Conservation (phyloP, 768 basidiomycete genomes). For the Tricholoma terreum region DNA sequence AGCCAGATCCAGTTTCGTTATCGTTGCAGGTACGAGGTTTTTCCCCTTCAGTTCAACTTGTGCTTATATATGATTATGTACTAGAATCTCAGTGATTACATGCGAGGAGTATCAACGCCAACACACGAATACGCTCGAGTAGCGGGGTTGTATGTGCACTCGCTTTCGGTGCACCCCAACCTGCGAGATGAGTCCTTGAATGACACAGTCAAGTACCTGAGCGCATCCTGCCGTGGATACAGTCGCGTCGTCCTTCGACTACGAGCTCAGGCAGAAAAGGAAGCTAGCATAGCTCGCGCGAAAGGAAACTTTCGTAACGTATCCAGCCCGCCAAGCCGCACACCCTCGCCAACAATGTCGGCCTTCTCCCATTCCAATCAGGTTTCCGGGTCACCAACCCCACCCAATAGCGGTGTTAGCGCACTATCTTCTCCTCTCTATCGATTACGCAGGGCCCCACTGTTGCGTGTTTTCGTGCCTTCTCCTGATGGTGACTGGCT, state of each 20-base stretch:
- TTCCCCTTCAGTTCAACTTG: background rate
- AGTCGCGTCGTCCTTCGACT: slow-evolving; percentile 77
- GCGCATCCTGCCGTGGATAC: slow-evolving; percentile 69
- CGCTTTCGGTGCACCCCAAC: slow-evolving; percentile 38
- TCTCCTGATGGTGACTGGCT: slow-evolving; percentile 87
- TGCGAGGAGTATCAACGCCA: slow-evolving; percentile 76
- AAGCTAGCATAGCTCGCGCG: slow-evolving; percentile 24
- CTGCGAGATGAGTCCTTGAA: slow-evolving; percentile 38
- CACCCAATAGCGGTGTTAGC: slow-evolving; percentile 3
- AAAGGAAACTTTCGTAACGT: slow-evolving; percentile 20
- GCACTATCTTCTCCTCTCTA: slow-evolving; percentile 71
- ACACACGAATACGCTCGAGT: slow-evolving; percentile 67
- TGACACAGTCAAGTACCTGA: slow-evolving; percentile 48
- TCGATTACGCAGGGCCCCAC: slow-evolving; percentile 66
- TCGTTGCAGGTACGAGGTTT: slow-evolving; percentile 52
- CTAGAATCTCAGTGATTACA: slow-evolving; percentile 79
- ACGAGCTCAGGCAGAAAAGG: slow-evolving; percentile 74
- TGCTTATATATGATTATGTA: slow-evolving; percentile 1
- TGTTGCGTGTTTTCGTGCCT: slow-evolving; percentile 80
- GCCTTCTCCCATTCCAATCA: slow-evolving; percentile 45
- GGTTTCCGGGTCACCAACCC: slow-evolving; percentile 7
- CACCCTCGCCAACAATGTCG: slow-evolving; percentile 61
- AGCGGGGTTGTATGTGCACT: slow-evolving; percentile 56
- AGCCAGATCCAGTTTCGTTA: slow-evolving; percentile 59
- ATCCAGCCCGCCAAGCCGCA: slow-evolving; percentile 55